phyloP scores from a whole-genome alignment of 345 rosid genomes.

The Pistacia integerrima region DNA sequence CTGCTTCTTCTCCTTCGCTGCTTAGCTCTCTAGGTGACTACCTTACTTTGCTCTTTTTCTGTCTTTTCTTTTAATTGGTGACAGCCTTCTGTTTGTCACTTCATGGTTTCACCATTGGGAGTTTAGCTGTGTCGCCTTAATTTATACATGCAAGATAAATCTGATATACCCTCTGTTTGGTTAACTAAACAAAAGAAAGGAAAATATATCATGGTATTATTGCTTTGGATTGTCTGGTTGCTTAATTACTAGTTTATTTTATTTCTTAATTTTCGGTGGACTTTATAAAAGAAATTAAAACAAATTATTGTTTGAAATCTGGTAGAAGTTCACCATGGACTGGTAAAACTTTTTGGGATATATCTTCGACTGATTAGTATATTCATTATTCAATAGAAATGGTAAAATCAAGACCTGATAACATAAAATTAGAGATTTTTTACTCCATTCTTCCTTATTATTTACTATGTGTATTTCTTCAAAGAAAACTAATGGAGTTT shows the following conservation, averaged over 20 bases:
- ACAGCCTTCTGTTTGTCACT: background rate
- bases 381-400: too few relatives aligned
- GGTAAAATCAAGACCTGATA: background rate
- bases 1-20: conserved; percentile 38
- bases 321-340: too few relatives aligned
- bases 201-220: background rate
- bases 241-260: background rate
- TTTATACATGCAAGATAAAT: background rate
- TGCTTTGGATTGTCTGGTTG: background rate
- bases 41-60: background rate
- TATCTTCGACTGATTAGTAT: background rate
- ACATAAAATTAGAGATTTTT: background rate
- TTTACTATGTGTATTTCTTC: background rate
- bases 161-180: background rate
- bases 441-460: background rate
- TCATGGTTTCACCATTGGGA: background rate
- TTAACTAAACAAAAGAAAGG: background rate
- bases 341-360: too few relatives aligned
- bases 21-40: conserved; percentile 45
- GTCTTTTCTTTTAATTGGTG: background rate
- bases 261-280: too few relatives aligned
- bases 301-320: too few relatives aligned
- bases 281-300: too few relatives aligned
- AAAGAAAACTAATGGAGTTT: background rate
- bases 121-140: background rate